Evolutionary conservation across 2,329 filamentous ascomycete species (phyloP), one percentile per base, ranked within the genome.

Genomic region (Microsporum canis): DNA sequence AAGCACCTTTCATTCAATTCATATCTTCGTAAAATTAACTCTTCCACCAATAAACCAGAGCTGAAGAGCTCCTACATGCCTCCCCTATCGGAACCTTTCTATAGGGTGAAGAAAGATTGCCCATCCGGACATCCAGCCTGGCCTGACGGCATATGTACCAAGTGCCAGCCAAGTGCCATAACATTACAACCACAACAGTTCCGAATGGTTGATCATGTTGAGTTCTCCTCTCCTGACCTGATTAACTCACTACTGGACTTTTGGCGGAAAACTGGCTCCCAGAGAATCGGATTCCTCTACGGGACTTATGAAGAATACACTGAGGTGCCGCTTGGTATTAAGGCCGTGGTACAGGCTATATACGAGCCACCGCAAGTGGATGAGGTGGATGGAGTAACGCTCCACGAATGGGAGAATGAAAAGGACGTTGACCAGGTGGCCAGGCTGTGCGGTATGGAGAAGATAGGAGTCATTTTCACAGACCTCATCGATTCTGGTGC

Each of bases 1-100:
- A 99, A 99, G 75, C 95, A 99, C 74, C 81, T 94, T 33, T 97
- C 94, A 0, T 96, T 97, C 76, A 94, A 99, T 75, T 88, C 91
- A 3, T 87, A 97, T 72, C 81, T 99, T 53, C 86, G 91, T 66
- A 99, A 99, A 74, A 87, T 96, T 75, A 99, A 99, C 76, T 87
- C 91, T 12, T 88, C 90, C 12, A 97, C 95, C 65, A 99, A 99
- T 77, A 96, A 95, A 73, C 89, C 92, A 36, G 92, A 99, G 75
- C 82, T 90, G 0, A 91, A 90, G 62, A 91, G 85, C 73, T 97
- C 94, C 5, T 99, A 94, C 72, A 97, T 99, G 78, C 94, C 94
- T 10, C 94, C 94, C 1, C 82, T 99, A 10, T 89, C 84, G 61
- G 95, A 99, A 74, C 92, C 92, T 0, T 96, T 88, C 74, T 96